A percentile compares a stretch with the other conserved stretches of the same genome.
phyloP scores from a whole-genome alignment of 305 asterid genomes.

The Solanum hybrid region DNA sequence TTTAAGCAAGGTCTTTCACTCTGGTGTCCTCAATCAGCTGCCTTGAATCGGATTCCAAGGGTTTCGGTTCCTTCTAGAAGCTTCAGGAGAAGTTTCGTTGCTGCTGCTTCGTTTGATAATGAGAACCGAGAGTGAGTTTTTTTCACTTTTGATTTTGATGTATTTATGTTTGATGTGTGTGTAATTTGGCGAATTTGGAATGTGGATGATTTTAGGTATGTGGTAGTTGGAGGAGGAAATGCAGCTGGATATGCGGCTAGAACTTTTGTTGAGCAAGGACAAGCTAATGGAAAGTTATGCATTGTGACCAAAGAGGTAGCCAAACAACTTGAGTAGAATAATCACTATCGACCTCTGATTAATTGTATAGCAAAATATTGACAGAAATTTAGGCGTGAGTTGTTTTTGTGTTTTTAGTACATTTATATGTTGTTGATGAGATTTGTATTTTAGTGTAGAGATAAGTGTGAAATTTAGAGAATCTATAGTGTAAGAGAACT shows the following conservation, averaged over 20 bases:
- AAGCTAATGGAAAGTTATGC: slow-evolving; percentile 91
- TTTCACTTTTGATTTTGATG: neutral
- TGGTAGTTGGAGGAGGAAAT: slow-evolving; percentile 94
- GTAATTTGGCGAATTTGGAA: neutral
- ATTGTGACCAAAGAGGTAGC: slow-evolving; percentile 87
- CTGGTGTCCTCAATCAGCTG: slow-evolving; percentile 46
- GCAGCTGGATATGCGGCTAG: slow-evolving; percentile 91
- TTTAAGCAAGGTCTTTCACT: slow-evolving; percentile 58
- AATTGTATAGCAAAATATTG: neutral
- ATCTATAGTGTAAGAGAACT: neutral
- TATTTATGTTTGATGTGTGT: neutral
- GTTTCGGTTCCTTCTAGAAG: slow-evolving; percentile 20
- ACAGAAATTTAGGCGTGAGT: neutral
- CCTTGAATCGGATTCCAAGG: slow-evolving; percentile 35
- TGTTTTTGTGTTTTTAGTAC: neutral
- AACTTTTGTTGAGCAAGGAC: slow-evolving; percentile 78
- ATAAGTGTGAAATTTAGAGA: neutral
- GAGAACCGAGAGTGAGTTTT: slow-evolving; percentile 74
- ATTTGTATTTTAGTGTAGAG: neutral
- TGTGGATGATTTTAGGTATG: slow-evolving; percentile 33
- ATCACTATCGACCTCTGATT: neutral
- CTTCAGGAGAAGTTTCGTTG: slow-evolving; percentile 42
- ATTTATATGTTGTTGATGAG: slow-evolving; percentile 1
- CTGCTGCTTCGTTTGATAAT: slow-evolving; percentile 63
- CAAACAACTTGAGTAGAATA: neutral